Conservation (phyloP, 2,329 filamentous ascomycete genomes). For the Xylariales sp. region DNA sequence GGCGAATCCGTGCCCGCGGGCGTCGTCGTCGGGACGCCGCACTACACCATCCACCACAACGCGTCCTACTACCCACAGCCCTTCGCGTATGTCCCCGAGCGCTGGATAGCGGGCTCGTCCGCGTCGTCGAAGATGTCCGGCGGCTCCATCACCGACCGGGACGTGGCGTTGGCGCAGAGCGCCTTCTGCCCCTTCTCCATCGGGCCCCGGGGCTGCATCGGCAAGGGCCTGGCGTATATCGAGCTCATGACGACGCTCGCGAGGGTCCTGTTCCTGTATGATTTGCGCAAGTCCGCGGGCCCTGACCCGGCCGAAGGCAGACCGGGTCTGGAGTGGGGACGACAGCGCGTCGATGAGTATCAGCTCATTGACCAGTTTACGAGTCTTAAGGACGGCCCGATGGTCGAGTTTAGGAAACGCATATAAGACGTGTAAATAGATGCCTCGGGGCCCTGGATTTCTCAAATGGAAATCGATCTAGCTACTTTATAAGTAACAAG, state of each 20-base stretch:
- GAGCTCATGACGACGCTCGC: slow-evolving; percentile 74
- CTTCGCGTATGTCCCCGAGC: slow-evolving; percentile 70
- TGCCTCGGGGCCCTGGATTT: not conserved
- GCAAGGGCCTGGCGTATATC: slow-evolving; percentile 75
- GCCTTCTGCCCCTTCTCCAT: slow-evolving; percentile 82
- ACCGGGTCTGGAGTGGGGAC: slow-evolving; percentile 62
- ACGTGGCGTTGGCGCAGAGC: slow-evolving; percentile 66
- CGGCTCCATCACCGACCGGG: slow-evolving; percentile 59
- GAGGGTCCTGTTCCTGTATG: slow-evolving; percentile 70
- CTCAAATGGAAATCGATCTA: not conserved
- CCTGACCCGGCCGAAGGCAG: slow-evolving; percentile 65
- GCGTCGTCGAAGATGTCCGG: slow-evolving; percentile 52
- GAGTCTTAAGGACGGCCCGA: slow-evolving; percentile 76
- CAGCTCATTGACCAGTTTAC: slow-evolving; percentile 80
- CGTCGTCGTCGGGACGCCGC: slow-evolving; percentile 71
- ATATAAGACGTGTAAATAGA: slow-evolving; percentile 20
- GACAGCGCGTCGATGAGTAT: slow-evolving; percentile 69
- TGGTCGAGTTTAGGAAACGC: slow-evolving; percentile 69
- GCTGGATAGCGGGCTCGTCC: slow-evolving; percentile 66
- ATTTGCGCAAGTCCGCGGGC: slow-evolving; percentile 65
- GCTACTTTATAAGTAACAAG: too few species aligned
- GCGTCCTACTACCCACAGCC: slow-evolving; percentile 69
- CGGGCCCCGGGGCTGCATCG: slow-evolving; percentile 77
- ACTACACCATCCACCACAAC: slow-evolving; percentile 77
- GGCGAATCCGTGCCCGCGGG: slow-evolving; percentile 67